phyloP scores from a whole-genome alignment of 495 filamentous ascomycete species.

The Xylaria bambusicola region DNA sequence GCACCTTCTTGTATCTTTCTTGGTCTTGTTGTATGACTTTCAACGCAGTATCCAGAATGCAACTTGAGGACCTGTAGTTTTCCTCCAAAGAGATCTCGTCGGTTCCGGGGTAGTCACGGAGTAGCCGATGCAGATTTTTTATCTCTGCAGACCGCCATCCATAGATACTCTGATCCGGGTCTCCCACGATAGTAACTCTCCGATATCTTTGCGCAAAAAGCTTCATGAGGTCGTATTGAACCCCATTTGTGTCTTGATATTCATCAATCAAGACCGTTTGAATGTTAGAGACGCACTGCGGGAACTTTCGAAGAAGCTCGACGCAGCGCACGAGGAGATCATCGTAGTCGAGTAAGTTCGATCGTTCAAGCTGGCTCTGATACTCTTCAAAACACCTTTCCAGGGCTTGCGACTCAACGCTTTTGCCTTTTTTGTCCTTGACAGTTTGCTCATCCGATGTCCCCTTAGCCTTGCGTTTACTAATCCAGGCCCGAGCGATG shows the following conservation, averaged over 20 bases:
- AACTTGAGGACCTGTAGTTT: slow-evolving; percentile 91
- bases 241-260: slow-evolving; percentile 94
- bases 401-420: slow-evolving; percentile 70
- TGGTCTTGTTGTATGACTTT: slow-evolving; percentile 92
- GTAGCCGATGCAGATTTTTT: slow-evolving; percentile 80
- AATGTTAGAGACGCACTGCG: slow-evolving; percentile 87
- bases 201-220: slow-evolving; percentile 73
- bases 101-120: slow-evolving; percentile 72
- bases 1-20: slow-evolving; percentile 71
- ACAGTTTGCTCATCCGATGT: slow-evolving; percentile 37
- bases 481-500: slow-evolving; percentile 73
- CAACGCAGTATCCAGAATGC: slow-evolving; percentile 80
- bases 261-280: slow-evolving; percentile 95
- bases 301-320: slow-evolving; percentile 73
- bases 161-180: slow-evolving; percentile 98
- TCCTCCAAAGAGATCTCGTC: slow-evolving; percentile 85
- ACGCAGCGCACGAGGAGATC: slow-evolving; percentile 86
- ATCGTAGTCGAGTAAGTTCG: slow-evolving; percentile 93
- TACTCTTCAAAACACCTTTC: slow-evolving; percentile 77
- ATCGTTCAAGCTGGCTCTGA: slow-evolving; percentile 67
- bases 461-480: slow-evolving; percentile 79
- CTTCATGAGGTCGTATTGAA: slow-evolving; percentile 95
- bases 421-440: slow-evolving; percentile 46
- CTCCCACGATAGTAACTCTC: slow-evolving; percentile 90
- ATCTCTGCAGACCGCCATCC: slow-evolving; percentile 97